Base-by-base conservation (phyloP, 331 rosid species). In the Saraca asoca region DNA sequence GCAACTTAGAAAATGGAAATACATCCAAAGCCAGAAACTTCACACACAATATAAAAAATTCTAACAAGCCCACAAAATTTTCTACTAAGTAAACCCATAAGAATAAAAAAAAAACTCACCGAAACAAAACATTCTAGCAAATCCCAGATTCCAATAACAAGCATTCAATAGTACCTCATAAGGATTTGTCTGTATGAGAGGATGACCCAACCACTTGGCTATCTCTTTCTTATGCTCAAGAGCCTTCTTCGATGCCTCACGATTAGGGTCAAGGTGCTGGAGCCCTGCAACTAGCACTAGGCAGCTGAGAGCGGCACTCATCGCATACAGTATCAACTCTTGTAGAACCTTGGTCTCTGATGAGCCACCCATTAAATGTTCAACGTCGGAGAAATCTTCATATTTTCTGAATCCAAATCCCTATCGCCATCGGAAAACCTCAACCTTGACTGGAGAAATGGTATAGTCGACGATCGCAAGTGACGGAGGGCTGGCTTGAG, bases 141-240 rank as follows among this genome's bases (percentile, higher is more conserved):
- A 68, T 35, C 35, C 54, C 66, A 5, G 14, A 5, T 34, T 14
- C 14, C 24, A 6, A 9, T 46, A 2, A 35, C 57, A 39, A 12
- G 19, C 41, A 12, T 4, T 61, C 49, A 17, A 35, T 15, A 17
- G 9, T 18, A 88, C 99, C 97, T 94, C 99, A 6, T 94, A 94
- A 51, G 95, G 71, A 75, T 81, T 94, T 7, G 99, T 94, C 50
- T 90, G 90, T 66, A 88, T 80, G 16, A 94, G 92, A 43, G 99
- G 99, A 3, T 97, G 99, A 10, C 99, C 99, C 4, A 94, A 70
- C 45, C 99, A 96, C 72, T 79, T 90, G n/a, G 99, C 81, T 61
- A 94, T 94, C 76, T 94, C 92, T 76, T 94, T 94, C 87, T 94
- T 94, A 10, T 86, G 92, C 70, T 94, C 91, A n/a, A 88, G 68